Base-by-base conservation (phyloP, 306 rosid genomes). In the Ziziphus jujuba region DNA sequence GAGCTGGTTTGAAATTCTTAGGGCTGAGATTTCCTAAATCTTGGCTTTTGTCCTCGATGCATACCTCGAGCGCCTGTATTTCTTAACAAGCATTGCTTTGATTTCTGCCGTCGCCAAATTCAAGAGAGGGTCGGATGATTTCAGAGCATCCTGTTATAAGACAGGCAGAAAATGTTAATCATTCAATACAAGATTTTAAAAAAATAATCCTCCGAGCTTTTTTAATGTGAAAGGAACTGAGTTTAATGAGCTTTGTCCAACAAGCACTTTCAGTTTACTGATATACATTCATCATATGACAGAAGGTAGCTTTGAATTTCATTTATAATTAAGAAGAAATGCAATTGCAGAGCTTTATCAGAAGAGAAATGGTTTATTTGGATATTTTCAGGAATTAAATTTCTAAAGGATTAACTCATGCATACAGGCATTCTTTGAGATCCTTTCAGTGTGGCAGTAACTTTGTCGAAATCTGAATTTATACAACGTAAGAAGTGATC, bases 401-500 rank as follows among this genome's bases (percentile, higher is more conserved):
- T 2, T 24, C 54, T 36, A 33, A 57, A 63, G 33, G 28, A 47
- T n/a, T 23, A 68, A 71, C 35, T 67, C 49, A 34, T 60, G 57
- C 84, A 23, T 81, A 90, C 96, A 23, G 13, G 82, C 81, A 87
- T 78, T 77, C 89, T 87, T 72, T 83, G 87, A 73, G 96, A 90
- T 56, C 96, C 96, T 75, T 87, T 87, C 52, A 90, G 77, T 24
- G 96, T 83, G 84, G 95, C 89, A 21, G 89, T 84, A 23, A 90
- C 91, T 54, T 79, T 55, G 65, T 90, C 96, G 3, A 87, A 90
- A 59, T 90, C 96, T 69, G 92, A 87, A 73, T 90, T 90, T 86
- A 90, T 75, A 24, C 96, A 90, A 22, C 96, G 78, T 47, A 90
- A 77, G 83, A 90, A 90, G 80, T 90, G 96, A 74, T 90, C 96